These are phyloP conservation scores for Acanthamoeba triangularis DNA, from an alignment of 208 protist genomes.

Conservation along the genomic window DNA sequence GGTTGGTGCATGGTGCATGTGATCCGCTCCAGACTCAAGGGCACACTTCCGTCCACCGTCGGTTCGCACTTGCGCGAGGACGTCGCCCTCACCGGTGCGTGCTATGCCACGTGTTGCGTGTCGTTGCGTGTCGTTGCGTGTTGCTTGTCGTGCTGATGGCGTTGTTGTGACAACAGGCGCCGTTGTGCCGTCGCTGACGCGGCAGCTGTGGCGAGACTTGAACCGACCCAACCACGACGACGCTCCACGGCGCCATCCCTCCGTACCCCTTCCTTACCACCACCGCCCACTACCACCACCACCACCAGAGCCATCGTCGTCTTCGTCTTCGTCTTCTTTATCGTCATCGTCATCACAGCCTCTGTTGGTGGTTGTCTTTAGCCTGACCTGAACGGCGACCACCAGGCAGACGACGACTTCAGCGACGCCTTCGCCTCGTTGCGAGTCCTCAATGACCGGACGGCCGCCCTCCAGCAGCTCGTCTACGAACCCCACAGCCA, in stretches of 20 bases:
- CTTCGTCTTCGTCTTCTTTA: neutral
- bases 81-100: conserved; percentile 7
- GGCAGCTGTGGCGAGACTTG: conserved; percentile 16
- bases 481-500: conserved; percentile 41
- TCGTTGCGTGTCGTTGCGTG: neutral
- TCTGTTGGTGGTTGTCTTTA: neutral
- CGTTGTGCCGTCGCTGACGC: neutral
- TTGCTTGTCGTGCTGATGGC: neutral
- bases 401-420: neutral
- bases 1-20: neutral
- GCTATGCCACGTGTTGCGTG: no score
- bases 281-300: neutral
- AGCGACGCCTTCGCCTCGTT: conserved; percentile 14
- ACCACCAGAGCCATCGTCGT: neutral
- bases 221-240: neutral
- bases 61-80: neutral
- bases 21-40: neutral
- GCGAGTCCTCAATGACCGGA: conserved; percentile 12
- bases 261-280: neutral
- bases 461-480: neutral
- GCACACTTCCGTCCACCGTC: neutral
- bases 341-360: neutral
- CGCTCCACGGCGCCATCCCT: no score
- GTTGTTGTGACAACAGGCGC: neutral
- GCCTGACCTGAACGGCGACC: neutral